phyloP scores from a whole-genome alignment of 768 basidiomycete species.

The Kondoa malvinella region DNA sequence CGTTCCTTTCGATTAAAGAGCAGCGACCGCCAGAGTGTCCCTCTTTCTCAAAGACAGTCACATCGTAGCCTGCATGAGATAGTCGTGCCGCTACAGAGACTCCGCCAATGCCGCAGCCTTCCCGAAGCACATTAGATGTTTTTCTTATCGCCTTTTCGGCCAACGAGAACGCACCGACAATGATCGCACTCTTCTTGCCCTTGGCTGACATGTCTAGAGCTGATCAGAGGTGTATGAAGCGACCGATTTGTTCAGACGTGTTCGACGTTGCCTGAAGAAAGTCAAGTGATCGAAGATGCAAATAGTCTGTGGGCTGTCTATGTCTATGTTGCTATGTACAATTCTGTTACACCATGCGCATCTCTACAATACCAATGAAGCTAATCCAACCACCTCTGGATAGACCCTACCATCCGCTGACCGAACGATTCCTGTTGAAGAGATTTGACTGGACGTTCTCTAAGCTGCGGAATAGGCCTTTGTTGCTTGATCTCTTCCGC shows the following conservation, averaged over 20 bases:
- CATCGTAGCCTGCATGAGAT: slow-evolving; percentile 34
- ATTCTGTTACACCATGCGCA: too few relatives aligned
- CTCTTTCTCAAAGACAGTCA: slow-evolving; percentile 27
- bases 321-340: too few relatives aligned
- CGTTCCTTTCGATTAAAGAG: slow-evolving; percentile 32
- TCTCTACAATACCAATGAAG: too few relatives aligned
- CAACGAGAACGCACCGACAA: too few relatives aligned
- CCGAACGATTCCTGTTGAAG: not conserved
- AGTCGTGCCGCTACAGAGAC: slow-evolving; percentile 34
- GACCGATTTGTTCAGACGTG: too few relatives aligned
- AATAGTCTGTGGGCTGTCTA: too few relatives aligned
- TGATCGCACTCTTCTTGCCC: too few relatives aligned
- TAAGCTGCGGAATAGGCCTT: not conserved
- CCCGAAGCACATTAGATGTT: slow-evolving; percentile 18
- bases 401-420: not conserved
- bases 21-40: slow-evolving; percentile 36
- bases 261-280: too few relatives aligned
- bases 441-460: not conserved
- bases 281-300: too few relatives aligned
- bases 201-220: too few relatives aligned
- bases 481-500: slow-evolving; percentile 21
- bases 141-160: not conserved
- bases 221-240: too few relatives aligned
- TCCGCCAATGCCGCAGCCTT: slow-evolving; percentile 35
- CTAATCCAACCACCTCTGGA: not conserved